A percentile compares a stretch with the other conserved stretches of the same genome.
phyloP scores from a whole-genome alignment of 1,139 yeast genomes.

The Yamadazyma songkhlaensis region DNA sequence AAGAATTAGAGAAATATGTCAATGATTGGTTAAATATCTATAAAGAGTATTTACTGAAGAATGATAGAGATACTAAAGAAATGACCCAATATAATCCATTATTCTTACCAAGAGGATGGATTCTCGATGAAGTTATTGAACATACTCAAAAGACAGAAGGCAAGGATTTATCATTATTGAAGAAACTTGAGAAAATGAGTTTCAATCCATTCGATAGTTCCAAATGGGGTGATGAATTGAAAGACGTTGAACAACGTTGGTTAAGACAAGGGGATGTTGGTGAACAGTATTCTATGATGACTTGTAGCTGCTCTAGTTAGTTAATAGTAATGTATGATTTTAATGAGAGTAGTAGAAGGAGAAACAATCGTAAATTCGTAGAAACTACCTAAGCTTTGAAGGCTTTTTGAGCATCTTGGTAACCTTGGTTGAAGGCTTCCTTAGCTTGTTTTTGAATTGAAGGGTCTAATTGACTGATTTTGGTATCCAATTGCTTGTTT shows the following conservation, averaged over 20 bases:
- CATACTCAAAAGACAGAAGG: slow-evolving; percentile 38
- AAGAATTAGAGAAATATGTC: slow-evolving; percentile 31
- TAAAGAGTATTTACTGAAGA: slow-evolving; percentile 33
- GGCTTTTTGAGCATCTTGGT: slow-evolving; percentile 32
- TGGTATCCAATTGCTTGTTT: slow-evolving; percentile 30
- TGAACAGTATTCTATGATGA: slow-evolving; percentile 52
- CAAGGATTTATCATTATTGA: slow-evolving; percentile 37
- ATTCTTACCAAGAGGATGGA: slow-evolving; percentile 84
- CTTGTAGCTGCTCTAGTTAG: slow-evolving; percentile 65
- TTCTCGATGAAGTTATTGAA: slow-evolving; percentile 76
- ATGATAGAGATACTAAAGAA: slow-evolving; percentile 25
- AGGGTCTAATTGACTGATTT: slow-evolving; percentile 33
- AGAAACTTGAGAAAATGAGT: slow-evolving; percentile 61
- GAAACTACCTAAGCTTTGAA: slow-evolving; percentile 15
- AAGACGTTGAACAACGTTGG: slow-evolving; percentile 60
- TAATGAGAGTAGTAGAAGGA: neutral
- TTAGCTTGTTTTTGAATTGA: slow-evolving; percentile 35
- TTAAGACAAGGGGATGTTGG: slow-evolving; percentile 42
- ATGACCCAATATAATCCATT: slow-evolving; percentile 63
- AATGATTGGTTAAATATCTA: slow-evolving; percentile 40
- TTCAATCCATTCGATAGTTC: slow-evolving; percentile 56
- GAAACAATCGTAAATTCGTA: slow-evolving; percentile 3
- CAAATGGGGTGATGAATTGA: slow-evolving; percentile 63
- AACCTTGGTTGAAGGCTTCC: slow-evolving; percentile 37
- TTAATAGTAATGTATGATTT: neutral